Percentiles rank a stretch among this genome's conserved stretches.
Conservation (phyloP, 345 rosid genomes). For the Eucalyptus cloeziana region DNA sequence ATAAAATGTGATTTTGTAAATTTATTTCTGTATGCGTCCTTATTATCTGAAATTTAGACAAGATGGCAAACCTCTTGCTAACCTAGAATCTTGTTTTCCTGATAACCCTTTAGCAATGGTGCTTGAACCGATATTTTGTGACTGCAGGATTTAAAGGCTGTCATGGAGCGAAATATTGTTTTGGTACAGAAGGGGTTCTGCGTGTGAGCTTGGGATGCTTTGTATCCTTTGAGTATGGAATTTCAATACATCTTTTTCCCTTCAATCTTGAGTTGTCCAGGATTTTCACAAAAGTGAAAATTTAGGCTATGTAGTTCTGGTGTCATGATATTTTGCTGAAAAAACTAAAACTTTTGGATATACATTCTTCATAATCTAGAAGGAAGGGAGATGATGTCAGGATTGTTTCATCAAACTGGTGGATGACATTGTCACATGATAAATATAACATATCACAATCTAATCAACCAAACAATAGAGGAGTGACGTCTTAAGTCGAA, state of each 20-base stretch:
- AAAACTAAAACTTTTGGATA: background rate
- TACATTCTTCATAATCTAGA: background rate
- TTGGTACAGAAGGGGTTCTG: slow-evolving; percentile 83
- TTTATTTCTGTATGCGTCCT: background rate
- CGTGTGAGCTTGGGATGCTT: slow-evolving; percentile 97
- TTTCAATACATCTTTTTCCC: background rate
- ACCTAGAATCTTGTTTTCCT: background rate
- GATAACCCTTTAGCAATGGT: background rate
- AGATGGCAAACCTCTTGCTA: background rate
- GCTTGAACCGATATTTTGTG: background rate
- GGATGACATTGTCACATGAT: background rate
- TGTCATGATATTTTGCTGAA: background rate
- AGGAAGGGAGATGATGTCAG: background rate
- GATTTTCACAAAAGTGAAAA: background rate
- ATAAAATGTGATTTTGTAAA: background rate
- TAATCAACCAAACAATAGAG: background rate
- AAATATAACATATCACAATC: background rate
- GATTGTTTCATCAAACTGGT: background rate
- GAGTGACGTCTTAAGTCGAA: background rate
- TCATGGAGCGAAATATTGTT: slow-evolving; percentile 55
- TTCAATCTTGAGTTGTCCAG: background rate
- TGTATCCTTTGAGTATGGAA: slow-evolving; percentile 51
- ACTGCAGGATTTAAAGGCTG: slow-evolving; percentile 59
- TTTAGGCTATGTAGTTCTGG: background rate
- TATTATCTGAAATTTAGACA: background rate